A percentile compares a stretch with the other conserved stretches of the same genome.
Evolutionary conservation across 441 rosid genomes (phyloP).

Genomic region (Arabidopsis hybrid): DNA sequence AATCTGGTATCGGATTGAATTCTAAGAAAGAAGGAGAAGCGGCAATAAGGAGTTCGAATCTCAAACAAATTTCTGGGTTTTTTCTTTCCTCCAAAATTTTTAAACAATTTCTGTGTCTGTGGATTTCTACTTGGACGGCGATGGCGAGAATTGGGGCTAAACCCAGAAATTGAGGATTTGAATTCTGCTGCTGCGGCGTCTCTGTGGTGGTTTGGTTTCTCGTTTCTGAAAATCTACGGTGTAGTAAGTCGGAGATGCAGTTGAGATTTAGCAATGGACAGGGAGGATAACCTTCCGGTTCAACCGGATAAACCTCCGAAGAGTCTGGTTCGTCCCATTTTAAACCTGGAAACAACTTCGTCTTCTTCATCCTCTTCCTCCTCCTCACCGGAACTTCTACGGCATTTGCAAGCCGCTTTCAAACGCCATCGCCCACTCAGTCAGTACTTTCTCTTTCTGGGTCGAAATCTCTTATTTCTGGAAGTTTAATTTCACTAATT

Average conservation of each 20-base stretch:
- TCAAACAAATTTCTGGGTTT: conserved; percentile 16
- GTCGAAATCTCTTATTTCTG: not conserved
- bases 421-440: conserved; percentile 95
- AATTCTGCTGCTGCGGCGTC: not conserved
- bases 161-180: conserved; percentile 14
- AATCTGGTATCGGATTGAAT: not conserved
- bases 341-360: conserved; percentile 58
- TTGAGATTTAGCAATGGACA: conserved; percentile 73
- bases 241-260: conserved; percentile 70
- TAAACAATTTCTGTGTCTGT: not conserved
- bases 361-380: conserved; percentile 48
- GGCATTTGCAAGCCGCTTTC: conserved; percentile 89
- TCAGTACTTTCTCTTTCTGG: conserved; percentile 36
- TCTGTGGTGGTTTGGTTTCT: not conserved
- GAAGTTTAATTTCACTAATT: conserved; percentile 20
- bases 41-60: conserved; percentile 53
- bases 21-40: conserved; percentile 37
- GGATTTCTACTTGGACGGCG: conserved; percentile 4
- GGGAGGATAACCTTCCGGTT: conserved; percentile 87
- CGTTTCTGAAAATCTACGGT: conserved; percentile 18
- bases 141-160: conserved; percentile 16
- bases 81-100: conserved; percentile 3
- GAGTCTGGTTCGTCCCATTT: conserved; percentile 46
- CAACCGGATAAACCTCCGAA: conserved; percentile 50
- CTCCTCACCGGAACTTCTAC: conserved; percentile 72